phyloP scores from a whole-genome alignment of 2,329 filamentous ascomycete genomes.

The Claviceps pazoutovae region DNA sequence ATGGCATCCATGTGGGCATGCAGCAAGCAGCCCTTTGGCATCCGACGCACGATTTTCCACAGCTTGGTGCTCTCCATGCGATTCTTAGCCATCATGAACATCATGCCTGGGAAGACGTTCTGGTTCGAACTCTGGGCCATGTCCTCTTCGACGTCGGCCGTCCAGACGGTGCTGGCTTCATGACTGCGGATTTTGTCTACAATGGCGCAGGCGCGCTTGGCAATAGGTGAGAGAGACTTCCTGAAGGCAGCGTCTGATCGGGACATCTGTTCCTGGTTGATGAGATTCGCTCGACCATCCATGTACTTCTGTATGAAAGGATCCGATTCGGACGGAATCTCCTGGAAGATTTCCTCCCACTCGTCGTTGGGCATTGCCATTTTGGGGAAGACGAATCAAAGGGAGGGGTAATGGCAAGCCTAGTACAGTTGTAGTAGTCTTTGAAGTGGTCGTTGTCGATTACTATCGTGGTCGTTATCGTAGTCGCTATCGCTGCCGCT shows the following conservation, averaged over 20 bases:
- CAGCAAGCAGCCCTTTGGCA: slow-evolving; percentile 80
- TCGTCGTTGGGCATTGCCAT: slow-evolving; percentile 39
- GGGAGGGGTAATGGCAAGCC: background rate
- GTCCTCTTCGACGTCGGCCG: slow-evolving; percentile 54
- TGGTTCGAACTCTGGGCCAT: slow-evolving; percentile 47
- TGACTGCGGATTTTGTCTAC: slow-evolving; percentile 65
- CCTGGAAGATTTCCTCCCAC: slow-evolving; percentile 42
- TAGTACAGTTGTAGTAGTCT: too few relatives aligned
- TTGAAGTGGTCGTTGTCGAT: too few relatives aligned
- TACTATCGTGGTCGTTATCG: too few relatives aligned
- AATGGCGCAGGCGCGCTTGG: slow-evolving; percentile 62
- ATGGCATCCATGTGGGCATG: slow-evolving; percentile 88
- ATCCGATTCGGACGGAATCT: slow-evolving; percentile 47
- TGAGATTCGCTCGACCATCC: slow-evolving; percentile 57
- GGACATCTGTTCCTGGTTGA: slow-evolving; percentile 67
- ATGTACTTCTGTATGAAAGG: slow-evolving; percentile 76
- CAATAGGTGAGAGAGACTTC: slow-evolving; percentile 63
- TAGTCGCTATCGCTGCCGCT: too few relatives aligned
- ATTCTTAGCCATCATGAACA: slow-evolving; percentile 78
- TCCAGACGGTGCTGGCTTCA: slow-evolving; percentile 68
- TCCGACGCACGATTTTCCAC: slow-evolving; percentile 69
- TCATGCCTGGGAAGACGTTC: slow-evolving; percentile 75
- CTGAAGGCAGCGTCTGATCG: slow-evolving; percentile 63
- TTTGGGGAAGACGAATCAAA: background rate
- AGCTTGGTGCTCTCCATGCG: slow-evolving; percentile 73